Evolutionary conservation across 2,329 filamentous ascomycete genomes (phyloP).

Genomic region (Claviceps sp.): DNA sequence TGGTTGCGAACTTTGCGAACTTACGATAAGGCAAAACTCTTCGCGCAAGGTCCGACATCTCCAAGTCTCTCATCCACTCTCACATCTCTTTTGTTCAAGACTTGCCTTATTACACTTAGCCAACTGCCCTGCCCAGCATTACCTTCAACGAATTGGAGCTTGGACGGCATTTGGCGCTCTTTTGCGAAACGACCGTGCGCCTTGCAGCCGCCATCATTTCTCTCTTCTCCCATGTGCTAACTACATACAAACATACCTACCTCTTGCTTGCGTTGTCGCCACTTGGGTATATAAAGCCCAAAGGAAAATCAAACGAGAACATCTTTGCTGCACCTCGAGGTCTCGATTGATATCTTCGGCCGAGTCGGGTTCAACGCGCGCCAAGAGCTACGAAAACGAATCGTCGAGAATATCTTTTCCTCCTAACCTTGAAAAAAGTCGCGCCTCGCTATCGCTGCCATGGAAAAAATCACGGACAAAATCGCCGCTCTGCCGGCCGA

Average conservation of each 20-base stretch:
- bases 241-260: no score
- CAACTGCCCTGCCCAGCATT: no score
- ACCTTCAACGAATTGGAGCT: no score
- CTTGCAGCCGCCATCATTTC: background rate
- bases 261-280: background rate
- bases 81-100: background rate
- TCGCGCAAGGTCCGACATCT: background rate
- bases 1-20: no score
- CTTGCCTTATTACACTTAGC: background rate
- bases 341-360: background rate
- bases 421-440: background rate
- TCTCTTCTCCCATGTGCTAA: background rate
- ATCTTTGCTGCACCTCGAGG: no score
- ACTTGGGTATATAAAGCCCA: background rate
- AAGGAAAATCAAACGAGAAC: no score
- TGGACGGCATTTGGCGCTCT: no score
- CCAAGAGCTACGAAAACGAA: background rate
- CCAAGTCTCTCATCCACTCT: background rate
- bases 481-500: slow-evolving; percentile 77
- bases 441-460: slow-evolving; percentile 17
- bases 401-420: background rate
- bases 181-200: background rate
- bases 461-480: slow-evolving; percentile 91
- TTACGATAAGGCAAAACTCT: background rate
- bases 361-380: background rate